phyloP scores from a whole-genome alignment of 495 filamentous ascomycete species.

The Aspergillus avenaceus region DNA sequence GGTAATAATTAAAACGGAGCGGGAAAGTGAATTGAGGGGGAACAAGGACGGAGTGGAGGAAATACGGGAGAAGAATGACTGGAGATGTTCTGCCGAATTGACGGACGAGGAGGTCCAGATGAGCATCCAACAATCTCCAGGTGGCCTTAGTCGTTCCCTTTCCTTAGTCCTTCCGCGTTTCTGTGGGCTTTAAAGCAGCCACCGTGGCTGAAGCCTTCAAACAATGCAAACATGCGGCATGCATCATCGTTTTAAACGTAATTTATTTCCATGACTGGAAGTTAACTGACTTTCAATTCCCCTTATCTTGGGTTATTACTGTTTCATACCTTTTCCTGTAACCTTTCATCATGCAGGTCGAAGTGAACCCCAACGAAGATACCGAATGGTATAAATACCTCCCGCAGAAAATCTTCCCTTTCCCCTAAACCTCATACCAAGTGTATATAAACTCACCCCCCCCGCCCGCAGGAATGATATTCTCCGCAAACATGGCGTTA shows the following conservation, averaged over 20 bases:
- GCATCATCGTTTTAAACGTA: not conserved
- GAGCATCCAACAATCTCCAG: constrained; percentile 35
- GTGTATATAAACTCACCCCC: constrained; percentile 4
- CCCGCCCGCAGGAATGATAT: constrained; percentile 85
- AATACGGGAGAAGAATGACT: constrained; percentile 10
- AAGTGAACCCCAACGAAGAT: constrained; percentile 92
- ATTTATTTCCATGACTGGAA: not conserved
- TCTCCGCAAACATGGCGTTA: constrained; percentile 90
- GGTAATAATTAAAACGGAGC: not conserved
- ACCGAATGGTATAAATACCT: constrained; percentile 75
- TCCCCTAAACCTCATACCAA: no score
- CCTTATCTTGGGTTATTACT: no score
- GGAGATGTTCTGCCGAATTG: constrained; percentile 12
- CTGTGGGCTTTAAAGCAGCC: constrained; percentile 33
- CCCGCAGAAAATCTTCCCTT: constrained; percentile 2
- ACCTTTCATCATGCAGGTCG: constrained; percentile 65
- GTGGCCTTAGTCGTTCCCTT: constrained; percentile 44
- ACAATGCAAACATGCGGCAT: constrained; percentile 46
- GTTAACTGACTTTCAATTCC: not conserved
- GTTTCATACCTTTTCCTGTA: not conserved
- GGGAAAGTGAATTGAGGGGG: constrained; percentile 6
- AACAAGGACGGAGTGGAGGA: constrained; percentile 1
- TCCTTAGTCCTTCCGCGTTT: constrained; percentile 21
- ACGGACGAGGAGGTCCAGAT: constrained; percentile 13
- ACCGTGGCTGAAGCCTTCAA: constrained; percentile 31